Percentiles rank a stretch among this genome's conserved stretches.
phyloP scores from a whole-genome alignment of 1,284 basidiomycete genomes.

The Cryptococcus sp. region DNA sequence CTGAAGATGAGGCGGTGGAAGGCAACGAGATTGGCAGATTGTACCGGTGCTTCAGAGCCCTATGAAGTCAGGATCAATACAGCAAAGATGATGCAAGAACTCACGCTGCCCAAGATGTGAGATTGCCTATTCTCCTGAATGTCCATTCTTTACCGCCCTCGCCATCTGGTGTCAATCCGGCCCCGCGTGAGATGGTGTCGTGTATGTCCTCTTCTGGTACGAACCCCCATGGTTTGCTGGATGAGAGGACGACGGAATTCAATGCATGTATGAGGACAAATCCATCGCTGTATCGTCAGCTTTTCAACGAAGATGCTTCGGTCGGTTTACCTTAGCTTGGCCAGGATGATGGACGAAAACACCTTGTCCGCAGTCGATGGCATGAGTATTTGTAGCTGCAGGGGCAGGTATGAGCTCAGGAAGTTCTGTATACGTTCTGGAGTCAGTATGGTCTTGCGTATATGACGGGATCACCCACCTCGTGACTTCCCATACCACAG shows the following conservation, averaged over 20 bases:
- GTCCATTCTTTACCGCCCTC: conserved; percentile 38
- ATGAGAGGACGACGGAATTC: conserved; percentile 30
- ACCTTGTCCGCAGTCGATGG: conserved; percentile 10
- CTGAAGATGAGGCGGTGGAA: conserved; percentile 7
- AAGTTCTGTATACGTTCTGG: conserved; percentile 37
- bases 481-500: conserved; percentile 75
- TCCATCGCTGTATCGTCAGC: conserved; percentile 33
- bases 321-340: conserved; percentile 22
- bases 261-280: conserved; percentile 41
- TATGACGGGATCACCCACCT: conserved; percentile 17
- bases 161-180: conserved; percentile 3
- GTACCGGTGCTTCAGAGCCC: conserved; percentile 42
- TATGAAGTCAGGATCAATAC: conserved; percentile 6
- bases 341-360: conserved; percentile 12
- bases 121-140: conserved; percentile 41
- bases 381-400: conserved; percentile 21
- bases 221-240: conserved; percentile 43
- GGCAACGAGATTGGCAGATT: conserved; percentile 36
- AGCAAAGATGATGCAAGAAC: conserved; percentile 9
- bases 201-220: conserved; percentile 43
- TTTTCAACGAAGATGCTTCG: neutral
- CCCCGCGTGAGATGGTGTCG: conserved; percentile 22
- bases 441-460: neutral
- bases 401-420: conserved; percentile 30
- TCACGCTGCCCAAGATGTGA: conserved; percentile 47